These are phyloP conservation scores for Lupinus albus DNA, from an alignment of 306 rosid species.

Conservation along the genomic window DNA sequence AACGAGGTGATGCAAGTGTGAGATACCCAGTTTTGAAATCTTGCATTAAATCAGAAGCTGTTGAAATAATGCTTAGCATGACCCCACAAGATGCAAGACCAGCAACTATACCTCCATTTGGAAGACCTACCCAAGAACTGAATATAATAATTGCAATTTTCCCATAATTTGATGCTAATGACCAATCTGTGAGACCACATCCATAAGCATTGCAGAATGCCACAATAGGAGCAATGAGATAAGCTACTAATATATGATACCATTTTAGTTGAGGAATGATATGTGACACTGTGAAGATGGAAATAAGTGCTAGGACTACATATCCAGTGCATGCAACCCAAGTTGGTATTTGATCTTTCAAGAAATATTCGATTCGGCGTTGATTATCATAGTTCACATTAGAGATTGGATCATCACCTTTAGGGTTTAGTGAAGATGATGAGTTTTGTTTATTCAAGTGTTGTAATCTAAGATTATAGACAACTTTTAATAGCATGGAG, in stretches of 20 bases:
- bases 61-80: conserved; percentile 77
- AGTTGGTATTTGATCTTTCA: conserved; percentile 63
- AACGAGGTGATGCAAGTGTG: conserved; percentile 66
- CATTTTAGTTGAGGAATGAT: conserved; percentile 65
- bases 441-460: conserved; percentile 10
- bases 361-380: conserved; percentile 49
- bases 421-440: neutral
- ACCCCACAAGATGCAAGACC: conserved; percentile 83
- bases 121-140: conserved; percentile 67
- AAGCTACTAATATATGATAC: conserved; percentile 64
- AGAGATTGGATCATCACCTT: neutral
- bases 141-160: conserved; percentile 71
- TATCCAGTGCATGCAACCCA: conserved; percentile 60
- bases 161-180: conserved; percentile 76
- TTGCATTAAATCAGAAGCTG: conserved; percentile 83
- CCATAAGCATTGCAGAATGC: conserved; percentile 82
- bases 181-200: conserved; percentile 60
- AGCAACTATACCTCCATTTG: conserved; percentile 65
- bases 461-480: conserved; percentile 39
- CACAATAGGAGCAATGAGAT: conserved; percentile 59
- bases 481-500: conserved; percentile 53
- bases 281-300: conserved; percentile 51
- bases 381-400: conserved; percentile 43
- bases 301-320: conserved; percentile 49
- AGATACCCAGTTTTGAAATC: conserved; percentile 80